Evolutionary conservation across 306 rosid species (phyloP), one percentile per base, ranked within the genome.

Genomic region (Astragalus membranaceus): DNA sequence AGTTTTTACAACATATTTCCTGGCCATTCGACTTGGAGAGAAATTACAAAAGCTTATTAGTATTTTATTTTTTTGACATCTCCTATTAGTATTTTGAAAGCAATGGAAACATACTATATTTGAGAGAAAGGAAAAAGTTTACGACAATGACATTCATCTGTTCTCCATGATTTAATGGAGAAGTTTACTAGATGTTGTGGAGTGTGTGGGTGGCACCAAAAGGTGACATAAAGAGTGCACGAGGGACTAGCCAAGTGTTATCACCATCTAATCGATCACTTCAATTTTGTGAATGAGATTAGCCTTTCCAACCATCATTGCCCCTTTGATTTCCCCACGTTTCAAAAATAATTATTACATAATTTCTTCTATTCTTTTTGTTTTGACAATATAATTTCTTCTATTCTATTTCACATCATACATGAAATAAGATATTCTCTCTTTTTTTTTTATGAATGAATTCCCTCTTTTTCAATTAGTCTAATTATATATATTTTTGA

Each of bases 231-330:
- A 69, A 52, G 11, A 60, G 20, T 33, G 26, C 70, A 48, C 15
- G 14, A 69, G 30, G 55, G 63, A 16, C 50, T 14, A 26, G 74
- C 72, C 74, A 73, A 26, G 53, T 69, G 37, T 70, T 65, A 10
- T 65, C 36, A 14, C 53, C 54, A 46, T 26, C 30, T 26, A 26
- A 1, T 26, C 30, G 30, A 37, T 65, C 33, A 10, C 65, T 49
- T 50, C 47, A 32, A 75, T 61, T 64, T 64, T 68, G 26, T 56
- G 67, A 37, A 14, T 7, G 68, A 30, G 72, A 30, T 72, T 64
- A 46, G 83, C 68, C 78, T 54, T 64, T 64, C 65, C 9, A 15
- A 56, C 30, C 64, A 80, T 82, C 67, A 74, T 70, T 70, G 51
- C 56, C n/a, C 6, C 61, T 44, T 77, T 79, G 81, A 82, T 57